Base-by-base conservation (phyloP, 805 yeast species). In the Cyberlindnera lachancei region DNA sequence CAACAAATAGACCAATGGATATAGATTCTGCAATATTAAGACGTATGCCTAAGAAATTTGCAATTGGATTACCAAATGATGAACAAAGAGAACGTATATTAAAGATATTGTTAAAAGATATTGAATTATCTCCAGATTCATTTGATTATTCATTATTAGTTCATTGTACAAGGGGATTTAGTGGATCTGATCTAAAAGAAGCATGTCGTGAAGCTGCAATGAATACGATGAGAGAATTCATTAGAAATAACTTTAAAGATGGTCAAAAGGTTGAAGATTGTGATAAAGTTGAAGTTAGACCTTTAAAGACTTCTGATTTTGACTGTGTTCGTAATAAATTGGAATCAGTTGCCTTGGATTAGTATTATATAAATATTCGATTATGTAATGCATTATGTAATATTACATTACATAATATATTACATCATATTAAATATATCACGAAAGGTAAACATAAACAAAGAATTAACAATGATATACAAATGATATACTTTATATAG, bases 161-260 rank as follows among this genome's bases (percentile, higher is more conserved):
- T 10, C 49, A 53, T 8, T 56, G 67, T 29, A 84, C 96, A 1
- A 71, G 68, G 9, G 95, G 92, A 2, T 63, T 75, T 51, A 82
- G 94, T 43, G 98, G 98, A 3, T 82, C 95, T 3, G 98, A 90
- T 49, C 66, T 92, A 52, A 79, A 83, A 48, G 98, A 92, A 52
- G 60, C 84, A 30, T 86, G 96, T 52, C 73, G 98, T 35, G 94
- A 85, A 48, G 98, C 98, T 1, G 96, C 95, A 2, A 72, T 88
- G 64, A 70, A 70, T 44, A 83, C 96, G 0, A 87, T 90, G 50
- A 69, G 95, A 45, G 96, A 92, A 56, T 85, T 73, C 53, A 84
- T 90, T 36, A 63, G 73, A 34, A 58, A 59, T 34, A 81, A 83
- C 31, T 48, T 50, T 44, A 45, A 44, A 25, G 42, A 48, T 29